These are phyloP conservation scores for Cercospora sojina DNA, from an alignment of 2,329 filamentous ascomycete species.

Conservation along the genomic window DNA sequence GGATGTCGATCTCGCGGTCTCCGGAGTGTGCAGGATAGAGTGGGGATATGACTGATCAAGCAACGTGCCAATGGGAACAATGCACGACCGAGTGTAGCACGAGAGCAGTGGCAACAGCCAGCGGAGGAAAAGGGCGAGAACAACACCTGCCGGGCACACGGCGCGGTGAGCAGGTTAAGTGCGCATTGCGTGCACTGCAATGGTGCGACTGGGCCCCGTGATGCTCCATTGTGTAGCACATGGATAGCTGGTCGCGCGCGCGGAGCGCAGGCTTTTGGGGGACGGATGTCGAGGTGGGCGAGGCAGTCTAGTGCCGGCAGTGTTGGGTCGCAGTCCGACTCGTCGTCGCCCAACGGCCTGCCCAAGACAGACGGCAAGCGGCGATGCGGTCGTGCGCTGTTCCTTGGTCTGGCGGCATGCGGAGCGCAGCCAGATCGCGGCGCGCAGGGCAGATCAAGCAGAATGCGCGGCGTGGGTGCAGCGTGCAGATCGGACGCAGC, in stretches of 20 bases:
- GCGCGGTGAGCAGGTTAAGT: conserved; percentile 6
- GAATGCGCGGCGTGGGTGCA: not conserved
- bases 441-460: not conserved
- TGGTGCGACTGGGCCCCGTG: conserved; percentile 6
- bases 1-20: not conserved
- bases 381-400: conserved; percentile 3
- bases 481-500: not conserved
- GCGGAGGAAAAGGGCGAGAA: not conserved
- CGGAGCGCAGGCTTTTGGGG: not conserved
- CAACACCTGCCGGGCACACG: conserved; percentile 6
- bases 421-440: not conserved
- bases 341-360: not conserved
- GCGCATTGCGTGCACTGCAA: not conserved
- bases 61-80: conserved; percentile 1
- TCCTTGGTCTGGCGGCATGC: conserved; percentile 1
- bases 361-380: not conserved
- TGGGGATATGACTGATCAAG: not conserved
- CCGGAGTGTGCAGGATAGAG: not conserved
- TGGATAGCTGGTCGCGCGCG: conserved; percentile 10
- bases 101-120: conserved; percentile 3
- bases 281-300: not conserved
- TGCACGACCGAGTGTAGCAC: not conserved
- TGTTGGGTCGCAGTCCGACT: conserved; percentile 1
- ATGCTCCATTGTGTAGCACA: conserved; percentile 1
- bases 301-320: conserved; percentile 3